Evolutionary conservation across 768 basidiomycete genomes (phyloP).

Genomic region (Clitopilus hobsonii): DNA sequence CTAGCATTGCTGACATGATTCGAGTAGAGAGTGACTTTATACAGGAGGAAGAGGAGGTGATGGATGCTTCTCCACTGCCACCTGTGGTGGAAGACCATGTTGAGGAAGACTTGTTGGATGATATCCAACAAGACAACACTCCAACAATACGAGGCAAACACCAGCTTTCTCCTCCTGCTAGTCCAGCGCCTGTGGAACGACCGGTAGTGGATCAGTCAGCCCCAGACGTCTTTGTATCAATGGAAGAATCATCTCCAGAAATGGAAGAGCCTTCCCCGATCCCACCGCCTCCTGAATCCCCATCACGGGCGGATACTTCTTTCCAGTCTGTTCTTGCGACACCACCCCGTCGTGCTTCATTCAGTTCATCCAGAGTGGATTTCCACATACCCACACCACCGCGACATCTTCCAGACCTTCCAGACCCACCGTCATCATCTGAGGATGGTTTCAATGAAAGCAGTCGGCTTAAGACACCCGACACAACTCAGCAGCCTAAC

Average conservation of each 20-base stretch:
- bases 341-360: conserved; percentile 40
- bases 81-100: neutral
- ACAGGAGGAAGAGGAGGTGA: neutral
- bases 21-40: neutral
- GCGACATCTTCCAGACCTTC: conserved; percentile 58
- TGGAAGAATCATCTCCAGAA: neutral
- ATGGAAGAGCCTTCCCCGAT: conserved; percentile 17
- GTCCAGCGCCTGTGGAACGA: neutral
- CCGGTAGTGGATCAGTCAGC: neutral
- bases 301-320: conserved; percentile 8
- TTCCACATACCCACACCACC: conserved; percentile 65
- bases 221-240: neutral
- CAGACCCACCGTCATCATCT: conserved; percentile 57
- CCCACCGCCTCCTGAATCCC: conserved; percentile 23
- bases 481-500: conserved; percentile 16
- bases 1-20: neutral
- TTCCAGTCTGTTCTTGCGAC: conserved; percentile 28
- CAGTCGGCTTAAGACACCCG: conserved; percentile 4
- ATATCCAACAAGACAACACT: neutral
- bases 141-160: neutral
- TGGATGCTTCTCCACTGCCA: neutral
- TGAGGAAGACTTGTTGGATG: neutral
- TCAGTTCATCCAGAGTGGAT: conserved; percentile 37
- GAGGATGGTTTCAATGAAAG: conserved; percentile 35
- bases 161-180: neutral